These are phyloP conservation scores for Floccularia luteovirens DNA, from an alignment of 768 basidiomycete species.

Conservation along the genomic window DNA sequence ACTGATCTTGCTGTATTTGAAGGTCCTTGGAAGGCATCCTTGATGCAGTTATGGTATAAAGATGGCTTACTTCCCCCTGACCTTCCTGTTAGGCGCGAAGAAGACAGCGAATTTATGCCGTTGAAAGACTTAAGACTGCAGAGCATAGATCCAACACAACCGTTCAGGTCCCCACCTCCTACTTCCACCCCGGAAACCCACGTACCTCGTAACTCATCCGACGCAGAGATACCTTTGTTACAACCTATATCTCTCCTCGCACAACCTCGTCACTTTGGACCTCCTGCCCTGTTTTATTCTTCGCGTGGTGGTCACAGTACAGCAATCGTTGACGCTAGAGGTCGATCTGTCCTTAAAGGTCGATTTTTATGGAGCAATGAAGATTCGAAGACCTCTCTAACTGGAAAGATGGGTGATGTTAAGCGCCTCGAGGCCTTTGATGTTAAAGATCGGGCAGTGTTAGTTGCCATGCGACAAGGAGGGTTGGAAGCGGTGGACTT, in stretches of 20 bases:
- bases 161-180: constrained; percentile 51
- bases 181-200: constrained; percentile 15
- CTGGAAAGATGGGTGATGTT: constrained; percentile 67
- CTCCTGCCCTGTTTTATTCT: constrained; percentile 81
- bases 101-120: constrained; percentile 58
- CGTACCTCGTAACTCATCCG: constrained; percentile 7
- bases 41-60: constrained; percentile 89
- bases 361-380: constrained; percentile 72
- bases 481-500: constrained; percentile 79
- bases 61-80: constrained; percentile 79
- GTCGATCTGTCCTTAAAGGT: constrained; percentile 76
- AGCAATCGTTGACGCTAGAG: constrained; percentile 79
- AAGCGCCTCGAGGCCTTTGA: constrained; percentile 82
- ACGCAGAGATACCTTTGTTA: constrained; percentile 50
- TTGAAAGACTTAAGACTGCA: constrained; percentile 73
- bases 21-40: constrained; percentile 85
- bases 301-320: constrained; percentile 89
- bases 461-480: constrained; percentile 83
- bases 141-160: constrained; percentile 74
- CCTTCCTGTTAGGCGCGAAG: constrained; percentile 73
- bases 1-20: constrained; percentile 7
- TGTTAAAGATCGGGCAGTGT: constrained; percentile 62
- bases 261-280: constrained; percentile 79
- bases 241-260: constrained; percentile 68
- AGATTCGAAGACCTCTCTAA: constrained; percentile 21